Conservation (phyloP, 2,329 filamentous ascomycete species). For the Furcasterigmium furcatum region DNA sequence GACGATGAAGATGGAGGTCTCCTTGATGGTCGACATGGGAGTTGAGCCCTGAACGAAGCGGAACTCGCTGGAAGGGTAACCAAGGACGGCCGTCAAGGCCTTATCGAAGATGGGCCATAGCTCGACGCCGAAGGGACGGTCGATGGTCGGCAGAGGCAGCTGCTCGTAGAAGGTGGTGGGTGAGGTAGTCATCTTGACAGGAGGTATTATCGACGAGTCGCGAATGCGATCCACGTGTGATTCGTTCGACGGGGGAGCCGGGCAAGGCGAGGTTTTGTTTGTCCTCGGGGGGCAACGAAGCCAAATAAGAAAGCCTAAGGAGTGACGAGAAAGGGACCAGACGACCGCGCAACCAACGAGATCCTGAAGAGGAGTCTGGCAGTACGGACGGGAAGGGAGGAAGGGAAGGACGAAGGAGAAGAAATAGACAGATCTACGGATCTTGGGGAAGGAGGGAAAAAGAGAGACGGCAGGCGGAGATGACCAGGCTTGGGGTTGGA, state of each 20-base stretch:
- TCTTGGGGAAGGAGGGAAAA: conserved; percentile 13
- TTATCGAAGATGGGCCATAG: conserved; percentile 95
- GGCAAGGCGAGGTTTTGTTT: too few species aligned
- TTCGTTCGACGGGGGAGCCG: neutral
- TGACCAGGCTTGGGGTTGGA: conserved; percentile 6
- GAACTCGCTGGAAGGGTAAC: conserved; percentile 85
- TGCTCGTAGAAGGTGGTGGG: conserved; percentile 49
- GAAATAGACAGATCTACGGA: too few species aligned
- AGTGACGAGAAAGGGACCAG: conserved; percentile 34
- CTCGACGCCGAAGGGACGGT: conserved; percentile 85
- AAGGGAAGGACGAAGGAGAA: conserved; percentile 12
- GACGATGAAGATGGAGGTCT: conserved; percentile 75
- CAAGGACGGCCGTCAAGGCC: conserved; percentile 70
- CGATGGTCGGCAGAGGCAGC: conserved; percentile 73
- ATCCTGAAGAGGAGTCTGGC: too few species aligned
- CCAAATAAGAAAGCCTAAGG: conserved; percentile 33
- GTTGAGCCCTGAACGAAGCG: conserved; percentile 77
- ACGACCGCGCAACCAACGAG: conserved; percentile 23
- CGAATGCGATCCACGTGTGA: too few species aligned
- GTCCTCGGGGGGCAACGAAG: neutral
- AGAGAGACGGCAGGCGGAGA: conserved; percentile 6
- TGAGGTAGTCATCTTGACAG: conserved; percentile 27
- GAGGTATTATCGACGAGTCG: neutral
- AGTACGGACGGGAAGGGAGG: conserved; percentile 18
- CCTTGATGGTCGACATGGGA: conserved; percentile 84